Conservation (phyloP, 129 eudicot species). For the Flaveria sonorensis region DNA sequence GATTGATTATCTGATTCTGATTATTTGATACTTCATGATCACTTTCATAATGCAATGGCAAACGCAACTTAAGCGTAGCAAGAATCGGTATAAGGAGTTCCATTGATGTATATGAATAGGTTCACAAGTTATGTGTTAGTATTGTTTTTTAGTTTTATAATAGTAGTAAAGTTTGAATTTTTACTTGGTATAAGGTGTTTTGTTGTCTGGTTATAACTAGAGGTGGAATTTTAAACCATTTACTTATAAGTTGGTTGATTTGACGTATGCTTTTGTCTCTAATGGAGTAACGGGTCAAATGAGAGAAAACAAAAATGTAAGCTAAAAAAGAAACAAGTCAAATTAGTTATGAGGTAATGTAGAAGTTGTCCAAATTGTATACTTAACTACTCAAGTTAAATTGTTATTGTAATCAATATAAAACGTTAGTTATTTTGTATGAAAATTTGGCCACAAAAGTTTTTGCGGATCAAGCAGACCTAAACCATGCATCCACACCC, state of each 20-base stretch:
- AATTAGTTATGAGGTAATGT: neutral
- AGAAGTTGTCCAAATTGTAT: neutral
- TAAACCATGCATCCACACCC: no score
- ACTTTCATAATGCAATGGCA: neutral
- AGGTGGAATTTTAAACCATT: neutral
- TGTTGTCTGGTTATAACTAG: neutral
- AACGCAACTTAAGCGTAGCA: neutral
- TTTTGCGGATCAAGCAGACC: neutral
- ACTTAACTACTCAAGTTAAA: neutral
- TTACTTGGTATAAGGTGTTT: neutral
- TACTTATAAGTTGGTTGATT: neutral
- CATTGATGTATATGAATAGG: conserved; percentile 21
- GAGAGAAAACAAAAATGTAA: neutral
- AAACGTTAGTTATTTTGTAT: neutral
- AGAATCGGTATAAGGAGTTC: neutral
- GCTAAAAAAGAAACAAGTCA: neutral
- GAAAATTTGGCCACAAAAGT: neutral
- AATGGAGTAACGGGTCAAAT: neutral
- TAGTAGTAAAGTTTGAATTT: neutral
- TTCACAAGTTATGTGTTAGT: no score
- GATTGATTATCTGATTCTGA: neutral
- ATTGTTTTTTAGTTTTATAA: neutral
- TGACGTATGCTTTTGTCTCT: neutral
- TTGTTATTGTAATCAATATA: neutral
- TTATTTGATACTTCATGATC: neutral